These are phyloP conservation scores for Euphorbia schlechtendalii DNA, from an alignment of 441 rosid species.

Conservation along the genomic window DNA sequence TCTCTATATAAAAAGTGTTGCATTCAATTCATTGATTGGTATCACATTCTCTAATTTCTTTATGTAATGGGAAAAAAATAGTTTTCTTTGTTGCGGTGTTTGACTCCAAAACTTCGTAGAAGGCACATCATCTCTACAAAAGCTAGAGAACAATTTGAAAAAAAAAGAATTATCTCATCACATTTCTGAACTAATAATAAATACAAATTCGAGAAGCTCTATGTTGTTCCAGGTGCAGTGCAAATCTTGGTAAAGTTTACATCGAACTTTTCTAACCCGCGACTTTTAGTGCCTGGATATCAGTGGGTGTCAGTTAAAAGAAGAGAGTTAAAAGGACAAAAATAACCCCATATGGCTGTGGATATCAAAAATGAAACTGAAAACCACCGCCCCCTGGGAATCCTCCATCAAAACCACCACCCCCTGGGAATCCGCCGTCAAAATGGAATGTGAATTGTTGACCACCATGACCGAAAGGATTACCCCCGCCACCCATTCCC, in stretches of 20 bases:
- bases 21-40: constrained; percentile 10
- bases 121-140: background rate
- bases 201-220: constrained; percentile 17
- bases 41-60: too few relatives aligned
- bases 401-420: constrained; percentile 65
- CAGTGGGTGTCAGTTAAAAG: constrained; percentile 10
- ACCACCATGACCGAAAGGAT: constrained; percentile 83
- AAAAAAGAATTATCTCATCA: background rate
- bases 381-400: constrained; percentile 62
- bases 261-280: background rate
- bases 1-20: background rate
- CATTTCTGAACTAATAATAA: constrained; percentile 11
- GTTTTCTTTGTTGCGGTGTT: too few relatives aligned
- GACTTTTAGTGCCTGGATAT: constrained; percentile 8
- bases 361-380: constrained; percentile 51
- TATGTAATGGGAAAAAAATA: too few relatives aligned
- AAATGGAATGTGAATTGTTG: constrained; percentile 71
- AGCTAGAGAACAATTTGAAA: background rate
- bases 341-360: background rate
- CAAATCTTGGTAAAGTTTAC: constrained; percentile 2
- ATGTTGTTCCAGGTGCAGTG: constrained; percentile 5
- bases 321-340: constrained; percentile 7
- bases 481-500: constrained; percentile 68
- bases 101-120: too few relatives aligned
- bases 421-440: constrained; percentile 89